A percentile compares a stretch with the other conserved stretches of the same genome.
Evolutionary conservation across 257 asterid species (phyloP).

Genomic region (Primulina tabacum): DNA sequence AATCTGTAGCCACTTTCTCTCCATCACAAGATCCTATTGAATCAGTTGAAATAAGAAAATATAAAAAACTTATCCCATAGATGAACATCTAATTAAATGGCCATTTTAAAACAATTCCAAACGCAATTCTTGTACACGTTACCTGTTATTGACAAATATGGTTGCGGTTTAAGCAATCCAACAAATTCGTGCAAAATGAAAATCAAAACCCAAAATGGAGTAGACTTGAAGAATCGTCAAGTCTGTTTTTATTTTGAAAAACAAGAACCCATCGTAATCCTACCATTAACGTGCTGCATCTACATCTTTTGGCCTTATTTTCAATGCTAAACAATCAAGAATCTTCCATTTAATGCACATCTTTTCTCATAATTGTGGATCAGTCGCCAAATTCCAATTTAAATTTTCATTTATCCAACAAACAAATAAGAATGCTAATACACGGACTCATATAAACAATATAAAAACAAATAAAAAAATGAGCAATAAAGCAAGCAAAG

Average conservation of each 20-base stretch:
- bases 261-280: too few species aligned
- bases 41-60: conserved; percentile 11
- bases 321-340: too few species aligned
- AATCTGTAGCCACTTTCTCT: conserved; percentile 21
- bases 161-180: neutral
- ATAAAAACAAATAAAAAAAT: neutral
- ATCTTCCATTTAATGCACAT: neutral
- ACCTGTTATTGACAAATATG: too few species aligned
- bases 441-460: too few species aligned
- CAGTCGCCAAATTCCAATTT: neutral
- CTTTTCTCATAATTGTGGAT: neutral
- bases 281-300: too few species aligned
- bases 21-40: conserved; percentile 39
- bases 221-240: neutral
- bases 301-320: too few species aligned
- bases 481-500: neutral
- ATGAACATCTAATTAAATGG: conserved; percentile 12
- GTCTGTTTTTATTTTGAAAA: neutral
- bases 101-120: neutral
- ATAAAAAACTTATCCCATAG: conserved; percentile 1
- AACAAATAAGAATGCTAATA: too few species aligned
- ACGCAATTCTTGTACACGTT: neutral
- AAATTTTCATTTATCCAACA: neutral
- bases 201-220: neutral
- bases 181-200: neutral